A percentile compares a stretch with the other conserved stretches of the same genome.
phyloP scores from a whole-genome alignment of 23 red algal species.

The Porphyridium purpureum region DNA sequence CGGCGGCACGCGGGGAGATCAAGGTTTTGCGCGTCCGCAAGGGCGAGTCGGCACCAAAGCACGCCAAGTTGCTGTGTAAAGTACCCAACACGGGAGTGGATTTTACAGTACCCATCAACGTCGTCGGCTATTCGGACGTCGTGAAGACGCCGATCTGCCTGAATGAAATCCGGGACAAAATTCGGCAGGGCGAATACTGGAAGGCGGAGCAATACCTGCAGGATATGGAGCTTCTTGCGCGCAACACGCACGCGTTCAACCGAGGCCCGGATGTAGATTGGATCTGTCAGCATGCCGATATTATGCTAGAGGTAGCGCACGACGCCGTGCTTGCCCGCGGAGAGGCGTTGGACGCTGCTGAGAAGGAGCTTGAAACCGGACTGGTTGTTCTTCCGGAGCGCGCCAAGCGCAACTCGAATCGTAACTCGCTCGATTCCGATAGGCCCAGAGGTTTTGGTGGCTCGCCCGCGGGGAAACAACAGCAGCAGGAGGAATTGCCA shows the following conservation, averaged over 20 bases:
- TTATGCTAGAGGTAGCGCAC: constrained; percentile 78
- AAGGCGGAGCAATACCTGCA: constrained; percentile 59
- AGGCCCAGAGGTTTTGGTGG: no score
- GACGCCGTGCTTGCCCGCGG: constrained; percentile 32
- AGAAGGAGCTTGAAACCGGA: no score
- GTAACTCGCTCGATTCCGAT: no score
- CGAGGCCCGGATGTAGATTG: constrained; percentile 53
- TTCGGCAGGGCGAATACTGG: constrained; percentile 27
- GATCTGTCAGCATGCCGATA: constrained; percentile 79
- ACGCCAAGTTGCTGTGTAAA: constrained; percentile 40
- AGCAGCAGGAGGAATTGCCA: no score
- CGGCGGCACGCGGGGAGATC: constrained; percentile 24
- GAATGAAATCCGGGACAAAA: constrained; percentile 81
- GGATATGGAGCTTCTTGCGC: constrained; percentile 59
- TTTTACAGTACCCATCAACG: constrained; percentile 65
- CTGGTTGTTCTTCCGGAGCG: no score
- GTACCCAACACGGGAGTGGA: constrained; percentile 67
- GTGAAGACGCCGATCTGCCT: constrained; percentile 74
- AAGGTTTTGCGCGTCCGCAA: constrained; percentile 31
- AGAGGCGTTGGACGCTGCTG: constrained; percentile 24
- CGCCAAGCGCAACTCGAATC: no score
- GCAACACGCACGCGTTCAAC: constrained; percentile 68
- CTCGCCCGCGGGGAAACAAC: no score
- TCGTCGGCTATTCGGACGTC: constrained; percentile 48
- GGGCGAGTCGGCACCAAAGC: constrained; percentile 34